Evolutionary conservation across 169 alveolate species (phyloP), one percentile per base, ranked within the genome.

Genomic region (Plasmodium gonderi): DNA sequence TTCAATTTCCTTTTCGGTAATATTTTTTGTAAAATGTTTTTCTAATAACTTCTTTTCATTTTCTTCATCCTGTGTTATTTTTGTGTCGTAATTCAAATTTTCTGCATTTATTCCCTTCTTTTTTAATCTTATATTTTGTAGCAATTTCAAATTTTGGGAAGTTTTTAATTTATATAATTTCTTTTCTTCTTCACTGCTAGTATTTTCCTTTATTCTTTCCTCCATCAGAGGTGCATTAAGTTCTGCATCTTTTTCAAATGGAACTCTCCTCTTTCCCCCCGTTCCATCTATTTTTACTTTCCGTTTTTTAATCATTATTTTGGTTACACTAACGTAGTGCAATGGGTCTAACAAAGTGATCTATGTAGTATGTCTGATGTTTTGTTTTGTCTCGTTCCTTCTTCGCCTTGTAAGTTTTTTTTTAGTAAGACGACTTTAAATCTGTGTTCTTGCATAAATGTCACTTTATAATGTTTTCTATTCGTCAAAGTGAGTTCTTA

Each of bases 1-100:
- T 54, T 85, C 92, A 29, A 85, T 85, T 74, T 85, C 92, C 44
- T 85, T 85, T 60, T 85, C 92, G 3, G 92, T 85, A 23, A 85
- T 23, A 54, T 85, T 85, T 74, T 85, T 85, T 20, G 92, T 85
- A 76, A 85, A 85, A 31, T 85, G 83, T 54, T 85, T 85, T 67
- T 85, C 92, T 54, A 74, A 64, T 42, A 74, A 38, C 67, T 85
- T 85, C 11, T 85, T 75, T 36, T 54, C 85, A 20, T 54, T 85
- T 72, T 85, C 92, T 38, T 47, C 33, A 20, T 85, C 67, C 36
- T 85, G 87, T 74, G 78, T 49, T 38, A 64, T 64, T 54, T 74
- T 74, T 11, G 72, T 31, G 51, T 85, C 87, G n/a, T 49, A 20
- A 49, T n/a, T 74, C 44, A 85, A 33, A 20, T 74, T 74, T 26